Percentiles rank a stretch among this genome's conserved stretches.
phyloP scores from a whole-genome alignment of 371 early-diverging fungal genomes.

The Chytridium lagenaria region DNA sequence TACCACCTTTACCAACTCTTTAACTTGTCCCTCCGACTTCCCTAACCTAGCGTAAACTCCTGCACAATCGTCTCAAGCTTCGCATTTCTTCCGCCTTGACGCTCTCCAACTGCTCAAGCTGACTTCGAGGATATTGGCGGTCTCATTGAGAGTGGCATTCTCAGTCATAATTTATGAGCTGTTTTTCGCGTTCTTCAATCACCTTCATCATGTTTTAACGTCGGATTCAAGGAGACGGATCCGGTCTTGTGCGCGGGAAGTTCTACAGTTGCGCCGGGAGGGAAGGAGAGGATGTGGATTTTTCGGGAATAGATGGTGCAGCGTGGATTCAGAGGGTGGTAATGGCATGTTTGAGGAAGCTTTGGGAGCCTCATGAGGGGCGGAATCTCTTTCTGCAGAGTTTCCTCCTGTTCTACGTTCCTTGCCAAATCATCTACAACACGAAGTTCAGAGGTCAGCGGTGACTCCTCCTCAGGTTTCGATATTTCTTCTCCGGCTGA shows the following conservation, averaged over 20 bases:
- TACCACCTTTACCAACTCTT: constrained; percentile 27
- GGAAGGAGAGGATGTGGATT: too few species aligned
- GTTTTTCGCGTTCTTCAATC: constrained; percentile 68
- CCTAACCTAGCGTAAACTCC: constrained; percentile 38
- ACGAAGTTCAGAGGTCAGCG: too few species aligned
- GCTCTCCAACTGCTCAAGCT: constrained; percentile 60
- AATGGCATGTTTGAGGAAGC: too few species aligned
- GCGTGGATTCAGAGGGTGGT: too few species aligned
- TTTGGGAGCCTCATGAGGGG: too few species aligned
- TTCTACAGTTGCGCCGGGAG: background rate
- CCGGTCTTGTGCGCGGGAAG: background rate
- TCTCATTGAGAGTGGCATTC: constrained; percentile 66
- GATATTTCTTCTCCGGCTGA: too few species aligned
- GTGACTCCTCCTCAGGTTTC: too few species aligned
- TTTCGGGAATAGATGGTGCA: too few species aligned
- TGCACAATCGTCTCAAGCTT: constrained; percentile 19
- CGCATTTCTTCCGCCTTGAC: constrained; percentile 14
- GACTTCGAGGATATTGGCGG: constrained; percentile 35
- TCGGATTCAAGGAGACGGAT: constrained; percentile 15
- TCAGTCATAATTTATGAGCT: constrained; percentile 66
- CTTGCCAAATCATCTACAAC: too few species aligned
- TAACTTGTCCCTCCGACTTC: constrained; percentile 32
- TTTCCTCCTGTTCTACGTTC: too few species aligned
- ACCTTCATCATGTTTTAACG: constrained; percentile 35
- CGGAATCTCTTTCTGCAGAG: too few species aligned